These are phyloP conservation scores for Sutorius australiensis DNA, from an alignment of 768 basidiomycete genomes.

Conservation along the genomic window DNA sequence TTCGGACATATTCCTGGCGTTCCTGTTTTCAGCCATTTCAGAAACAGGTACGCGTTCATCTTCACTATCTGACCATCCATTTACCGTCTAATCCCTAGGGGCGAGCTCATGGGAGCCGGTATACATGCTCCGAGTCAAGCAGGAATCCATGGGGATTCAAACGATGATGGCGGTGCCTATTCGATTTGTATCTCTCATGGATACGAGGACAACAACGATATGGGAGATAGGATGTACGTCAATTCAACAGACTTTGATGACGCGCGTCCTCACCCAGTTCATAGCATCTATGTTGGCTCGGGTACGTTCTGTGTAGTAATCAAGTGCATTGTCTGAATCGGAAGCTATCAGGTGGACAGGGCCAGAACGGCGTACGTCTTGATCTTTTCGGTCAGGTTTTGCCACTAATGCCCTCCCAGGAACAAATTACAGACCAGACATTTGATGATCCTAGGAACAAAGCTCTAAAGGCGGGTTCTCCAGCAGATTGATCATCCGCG, in stretches of 20 bases:
- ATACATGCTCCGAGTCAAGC: constrained; percentile 34
- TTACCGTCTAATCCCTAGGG: constrained; percentile 15
- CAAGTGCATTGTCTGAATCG: neutral
- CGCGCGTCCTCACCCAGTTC: constrained; percentile 1
- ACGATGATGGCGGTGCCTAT: constrained; percentile 29
- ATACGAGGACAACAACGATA: constrained; percentile 41
- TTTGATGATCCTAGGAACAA: constrained; percentile 20
- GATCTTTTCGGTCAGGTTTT: neutral
- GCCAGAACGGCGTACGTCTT: constrained; percentile 12
- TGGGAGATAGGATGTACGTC: constrained; percentile 37
- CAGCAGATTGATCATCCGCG: neutral
- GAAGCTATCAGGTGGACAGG: constrained; percentile 23
- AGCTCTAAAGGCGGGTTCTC: constrained; percentile 15
- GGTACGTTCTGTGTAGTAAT: constrained; percentile 10
- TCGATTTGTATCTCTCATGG: constrained; percentile 42
- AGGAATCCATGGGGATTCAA: constrained; percentile 38
- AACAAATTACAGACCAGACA: constrained; percentile 22
- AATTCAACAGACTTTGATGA: neutral
- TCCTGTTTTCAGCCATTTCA: constrained; percentile 22
- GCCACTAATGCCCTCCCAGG: constrained; percentile 11
- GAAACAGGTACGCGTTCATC: constrained; percentile 8
- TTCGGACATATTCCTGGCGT: constrained; percentile 32
- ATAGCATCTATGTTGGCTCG: constrained; percentile 35
- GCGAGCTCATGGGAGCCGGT: constrained; percentile 20
- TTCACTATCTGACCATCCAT: neutral